These are phyloP conservation scores for Protomyces lactucae-debilis DNA, from an alignment of 1,139 yeast genomes.

Conservation along the genomic window DNA sequence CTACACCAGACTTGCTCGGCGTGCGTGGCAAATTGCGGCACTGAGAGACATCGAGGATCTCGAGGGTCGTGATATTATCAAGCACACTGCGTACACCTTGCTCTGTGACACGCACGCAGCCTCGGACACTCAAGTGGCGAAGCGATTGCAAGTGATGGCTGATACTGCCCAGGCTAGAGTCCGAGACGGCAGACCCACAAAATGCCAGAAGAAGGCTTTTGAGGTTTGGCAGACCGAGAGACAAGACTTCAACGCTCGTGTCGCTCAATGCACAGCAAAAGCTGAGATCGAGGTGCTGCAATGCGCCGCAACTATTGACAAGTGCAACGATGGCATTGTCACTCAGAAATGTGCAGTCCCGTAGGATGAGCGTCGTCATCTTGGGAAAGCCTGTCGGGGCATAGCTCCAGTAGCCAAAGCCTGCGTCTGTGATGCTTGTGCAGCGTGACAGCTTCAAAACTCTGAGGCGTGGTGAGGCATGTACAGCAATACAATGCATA, in stretches of 20 bases:
- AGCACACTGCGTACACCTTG: slow-evolving; percentile 66
- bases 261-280: slow-evolving; percentile 75
- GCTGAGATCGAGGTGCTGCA: slow-evolving; percentile 56
- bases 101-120: slow-evolving; percentile 69
- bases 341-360: slow-evolving; percentile 69
- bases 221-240: slow-evolving; percentile 59
- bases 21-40: slow-evolving; percentile 52
- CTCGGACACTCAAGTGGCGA: slow-evolving; percentile 52
- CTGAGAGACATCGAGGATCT: slow-evolving; percentile 58
- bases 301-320: slow-evolving; percentile 56
- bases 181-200: slow-evolving; percentile 77
- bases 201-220: slow-evolving; percentile 56
- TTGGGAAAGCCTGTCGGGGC: slow-evolving; percentile 47
- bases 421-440: slow-evolving; percentile 69
- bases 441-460: slow-evolving; percentile 64
- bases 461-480: slow-evolving; percentile 54
- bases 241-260: slow-evolving; percentile 58
- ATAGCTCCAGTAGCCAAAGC: slow-evolving; percentile 62
- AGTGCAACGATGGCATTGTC: slow-evolving; percentile 61
- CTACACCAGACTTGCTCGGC: not conserved
- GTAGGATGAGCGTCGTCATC: slow-evolving; percentile 51
- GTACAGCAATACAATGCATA: slow-evolving; percentile 58
- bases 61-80: slow-evolving; percentile 53
- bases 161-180: slow-evolving; percentile 59
- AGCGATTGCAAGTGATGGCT: slow-evolving; percentile 52